Evolutionary conservation across 768 basidiomycete genomes (phyloP).

Genomic region (Leucocoprinus sp.): DNA sequence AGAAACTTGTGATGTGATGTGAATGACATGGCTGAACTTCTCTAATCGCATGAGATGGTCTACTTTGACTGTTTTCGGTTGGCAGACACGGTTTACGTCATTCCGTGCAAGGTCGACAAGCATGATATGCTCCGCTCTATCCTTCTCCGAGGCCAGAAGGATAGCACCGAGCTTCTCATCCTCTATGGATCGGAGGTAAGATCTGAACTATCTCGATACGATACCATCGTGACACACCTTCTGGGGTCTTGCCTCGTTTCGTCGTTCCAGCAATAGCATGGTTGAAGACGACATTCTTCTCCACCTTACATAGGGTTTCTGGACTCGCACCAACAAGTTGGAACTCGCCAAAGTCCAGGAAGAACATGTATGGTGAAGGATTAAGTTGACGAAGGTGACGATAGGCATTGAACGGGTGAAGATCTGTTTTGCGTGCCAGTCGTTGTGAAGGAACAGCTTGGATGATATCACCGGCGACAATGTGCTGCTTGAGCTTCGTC

Average conservation of each 20-base stretch:
- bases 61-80: constrained; percentile 91
- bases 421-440: constrained; percentile 69
- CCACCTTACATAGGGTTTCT: constrained; percentile 94
- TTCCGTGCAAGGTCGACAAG: constrained; percentile 96
- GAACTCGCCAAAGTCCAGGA: constrained; percentile 85
- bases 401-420: constrained; percentile 98
- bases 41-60: constrained; percentile 91
- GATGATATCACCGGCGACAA: constrained; percentile 95
- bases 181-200: constrained; percentile 51
- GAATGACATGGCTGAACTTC: constrained; percentile 97
- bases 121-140: constrained; percentile 98
- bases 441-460: constrained; percentile 97
- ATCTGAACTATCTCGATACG: constrained; percentile 7
- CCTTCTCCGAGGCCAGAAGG: constrained; percentile 82
- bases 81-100: constrained; percentile 96
- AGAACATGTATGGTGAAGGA: constrained; percentile 99
- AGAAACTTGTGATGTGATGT: constrained; percentile 92
- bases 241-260: constrained; percentile 72
- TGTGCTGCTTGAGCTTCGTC: constrained; percentile 86
- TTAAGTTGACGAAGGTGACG: constrained; percentile 90
- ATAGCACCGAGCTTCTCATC: constrained; percentile 71
- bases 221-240: constrained; percentile 46
- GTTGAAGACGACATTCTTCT: constrained; percentile 86
- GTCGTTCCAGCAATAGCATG: constrained; percentile 98
- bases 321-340: constrained; percentile 98